Conservation (phyloP, 352 stramenopile species). For the Blastocystis hominis region DNA sequence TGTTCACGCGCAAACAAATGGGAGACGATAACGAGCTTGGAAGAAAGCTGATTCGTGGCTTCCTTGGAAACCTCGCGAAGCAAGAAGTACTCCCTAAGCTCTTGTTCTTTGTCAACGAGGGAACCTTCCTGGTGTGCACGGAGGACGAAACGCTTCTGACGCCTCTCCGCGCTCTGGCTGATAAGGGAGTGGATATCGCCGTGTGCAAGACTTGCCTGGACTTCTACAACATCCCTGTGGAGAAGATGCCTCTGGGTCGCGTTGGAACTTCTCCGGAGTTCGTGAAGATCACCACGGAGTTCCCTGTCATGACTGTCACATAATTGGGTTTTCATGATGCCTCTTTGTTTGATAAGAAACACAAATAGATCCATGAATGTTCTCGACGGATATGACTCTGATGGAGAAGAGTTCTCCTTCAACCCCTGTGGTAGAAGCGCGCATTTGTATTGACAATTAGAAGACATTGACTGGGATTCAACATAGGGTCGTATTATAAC, state of each 20-base stretch:
- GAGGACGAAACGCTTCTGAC: slow-evolving; percentile 16
- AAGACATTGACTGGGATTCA: too few relatives aligned
- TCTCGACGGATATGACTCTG: background rate
- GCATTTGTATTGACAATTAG: too few relatives aligned
- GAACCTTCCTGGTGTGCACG: slow-evolving; percentile 7
- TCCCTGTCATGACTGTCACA: slow-evolving; percentile 29
- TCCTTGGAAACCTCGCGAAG: too few relatives aligned
- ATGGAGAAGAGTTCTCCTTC: slow-evolving; percentile 10
- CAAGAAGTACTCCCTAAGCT: slow-evolving; percentile 46
- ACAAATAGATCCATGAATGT: background rate
- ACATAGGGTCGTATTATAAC: too few relatives aligned
- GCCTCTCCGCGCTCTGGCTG: background rate
- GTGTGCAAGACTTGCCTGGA: slow-evolving; percentile 54
- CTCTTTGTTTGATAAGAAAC: background rate
- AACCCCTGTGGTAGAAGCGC: too few relatives aligned
- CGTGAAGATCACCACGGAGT: slow-evolving; percentile 32
- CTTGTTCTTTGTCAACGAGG: slow-evolving; percentile 46
- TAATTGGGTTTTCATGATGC: background rate
- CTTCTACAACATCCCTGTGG: background rate
- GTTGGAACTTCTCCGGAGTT: slow-evolving; percentile 44
- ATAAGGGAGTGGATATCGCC: slow-evolving; percentile 38
- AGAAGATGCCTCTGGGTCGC: slow-evolving; percentile 29
- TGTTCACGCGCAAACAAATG: slow-evolving; percentile 46
- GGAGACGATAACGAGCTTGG: slow-evolving; percentile 29
- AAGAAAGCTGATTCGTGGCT: too few relatives aligned